Conservation (phyloP, 23 red algal genomes). For the Gracilaria gracilis region DNA sequence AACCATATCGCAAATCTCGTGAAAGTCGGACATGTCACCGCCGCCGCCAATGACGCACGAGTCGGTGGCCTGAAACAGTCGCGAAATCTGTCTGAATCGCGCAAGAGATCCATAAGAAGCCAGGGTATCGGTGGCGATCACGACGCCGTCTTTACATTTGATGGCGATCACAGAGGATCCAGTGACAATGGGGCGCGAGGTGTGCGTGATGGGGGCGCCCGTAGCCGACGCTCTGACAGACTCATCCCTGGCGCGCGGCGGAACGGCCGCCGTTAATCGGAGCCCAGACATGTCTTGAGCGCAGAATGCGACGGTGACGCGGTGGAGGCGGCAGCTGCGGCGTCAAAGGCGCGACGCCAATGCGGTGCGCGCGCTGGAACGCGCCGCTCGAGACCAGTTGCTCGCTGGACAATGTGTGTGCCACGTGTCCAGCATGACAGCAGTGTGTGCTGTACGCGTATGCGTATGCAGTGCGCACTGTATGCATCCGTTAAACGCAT, state of each 20-base stretch:
- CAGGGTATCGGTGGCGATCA: constrained; percentile 88
- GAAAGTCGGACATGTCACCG: constrained; percentile 93
- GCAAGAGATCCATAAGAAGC: constrained; percentile 98
- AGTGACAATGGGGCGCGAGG: constrained; percentile 88
- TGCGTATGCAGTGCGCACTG: no score
- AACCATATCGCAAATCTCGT: constrained; percentile 72
- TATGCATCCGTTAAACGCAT: no score
- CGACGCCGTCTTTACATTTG: constrained; percentile 90
- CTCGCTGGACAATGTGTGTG: no score
- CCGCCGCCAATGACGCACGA: constrained; percentile 75
- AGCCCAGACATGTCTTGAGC: constrained; percentile 38
- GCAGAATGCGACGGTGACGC: background rate
- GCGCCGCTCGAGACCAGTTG: background rate
- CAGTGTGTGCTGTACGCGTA: no score
- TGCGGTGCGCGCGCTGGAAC: background rate
- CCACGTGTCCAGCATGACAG: no score
- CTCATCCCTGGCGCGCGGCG: constrained; percentile 15
- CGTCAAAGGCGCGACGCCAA: background rate
- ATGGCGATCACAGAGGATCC: constrained; percentile 92
- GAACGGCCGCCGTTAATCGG: background rate
- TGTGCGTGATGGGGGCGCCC: constrained; percentile 71
- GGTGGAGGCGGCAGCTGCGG: background rate
- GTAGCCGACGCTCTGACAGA: constrained; percentile 31
- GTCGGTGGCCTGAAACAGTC: constrained; percentile 65
- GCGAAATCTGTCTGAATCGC: constrained; percentile 76